Percentiles rank a stretch among this genome's conserved stretches.
Evolutionary conservation across 1,139 yeast species (phyloP).

Genomic region (Lodderomyces jiufengensis): DNA sequence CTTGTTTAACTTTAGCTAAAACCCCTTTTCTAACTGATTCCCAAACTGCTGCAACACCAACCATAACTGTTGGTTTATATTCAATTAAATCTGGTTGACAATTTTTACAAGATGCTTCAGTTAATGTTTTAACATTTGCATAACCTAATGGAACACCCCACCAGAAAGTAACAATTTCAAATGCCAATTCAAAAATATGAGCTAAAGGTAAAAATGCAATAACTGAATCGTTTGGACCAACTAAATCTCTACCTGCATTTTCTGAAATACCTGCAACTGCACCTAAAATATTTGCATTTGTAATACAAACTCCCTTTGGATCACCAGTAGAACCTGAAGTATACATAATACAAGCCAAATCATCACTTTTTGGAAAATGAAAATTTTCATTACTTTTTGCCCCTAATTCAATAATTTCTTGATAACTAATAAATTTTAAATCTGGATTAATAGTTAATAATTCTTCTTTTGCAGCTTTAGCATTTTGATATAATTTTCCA

Average conservation of each 20-base stretch:
- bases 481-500: slow-evolving; percentile 55
- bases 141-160: slow-evolving; percentile 94
- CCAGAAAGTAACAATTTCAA: slow-evolving; percentile 73
- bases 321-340: slow-evolving; percentile 98
- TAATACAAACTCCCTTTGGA: slow-evolving; percentile 93
- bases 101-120: slow-evolving; percentile 77
- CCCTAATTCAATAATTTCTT: slow-evolving; percentile 69
- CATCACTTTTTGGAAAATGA: slow-evolving; percentile 64
- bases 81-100: slow-evolving; percentile 86
- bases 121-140: slow-evolving; percentile 87
- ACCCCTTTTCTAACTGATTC: slow-evolving; percentile 94
- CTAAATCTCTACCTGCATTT: slow-evolving; percentile 52
- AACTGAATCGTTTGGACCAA: slow-evolving; percentile 59
- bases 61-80: slow-evolving; percentile 91
- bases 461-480: slow-evolving; percentile 54
- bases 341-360: slow-evolving; percentile 90
- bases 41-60: slow-evolving; percentile 99
- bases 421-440: slow-evolving; percentile 58
- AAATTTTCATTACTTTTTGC: slow-evolving; percentile 36
- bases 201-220: slow-evolving; percentile 93
- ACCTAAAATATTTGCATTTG: slow-evolving; percentile 73
- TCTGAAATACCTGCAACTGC: slow-evolving; percentile 81
- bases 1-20: slow-evolving; percentile 64
- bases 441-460: slow-evolving; percentile 72
- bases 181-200: slow-evolving; percentile 88